A percentile compares a stretch with the other conserved stretches of the same genome.
Conservation (phyloP, 2,329 filamentous ascomycete genomes). For the Fusarium stilboides region DNA sequence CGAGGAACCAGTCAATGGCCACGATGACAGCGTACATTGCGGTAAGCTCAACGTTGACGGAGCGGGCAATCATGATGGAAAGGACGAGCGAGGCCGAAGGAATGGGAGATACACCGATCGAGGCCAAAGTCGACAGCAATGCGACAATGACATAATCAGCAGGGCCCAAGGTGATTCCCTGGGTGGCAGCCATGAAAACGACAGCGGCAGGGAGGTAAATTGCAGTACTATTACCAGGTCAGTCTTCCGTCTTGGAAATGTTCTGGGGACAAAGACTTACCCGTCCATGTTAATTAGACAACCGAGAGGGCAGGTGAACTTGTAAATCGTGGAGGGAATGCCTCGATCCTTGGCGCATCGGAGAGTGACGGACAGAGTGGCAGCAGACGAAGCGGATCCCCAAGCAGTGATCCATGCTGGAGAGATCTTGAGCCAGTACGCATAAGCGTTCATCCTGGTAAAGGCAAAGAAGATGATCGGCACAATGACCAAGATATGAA, state of each 20-base stretch:
- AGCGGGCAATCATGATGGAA: slow-evolving; percentile 65
- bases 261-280: slow-evolving; percentile 30
- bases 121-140: slow-evolving; percentile 65
- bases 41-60: slow-evolving; percentile 61
- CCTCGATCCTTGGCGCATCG: slow-evolving; percentile 57
- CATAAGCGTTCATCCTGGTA: slow-evolving; percentile 63
- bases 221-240: slow-evolving; percentile 57
- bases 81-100: slow-evolving; percentile 67
- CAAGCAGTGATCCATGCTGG: slow-evolving; percentile 69
- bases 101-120: slow-evolving; percentile 69
- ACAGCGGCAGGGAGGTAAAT: slow-evolving; percentile 70
- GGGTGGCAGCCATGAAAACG: slow-evolving; percentile 67
- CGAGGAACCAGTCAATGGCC: slow-evolving; percentile 70
- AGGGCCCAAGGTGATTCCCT: slow-evolving; percentile 60
- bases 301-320: slow-evolving; percentile 65
- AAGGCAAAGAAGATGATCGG: slow-evolving; percentile 61
- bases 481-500: slow-evolving; percentile 64
- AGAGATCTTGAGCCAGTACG: slow-evolving; percentile 63
- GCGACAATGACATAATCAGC: slow-evolving; percentile 65
- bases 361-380: slow-evolving; percentile 66
- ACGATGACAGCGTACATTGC: slow-evolving; percentile 68
- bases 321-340: slow-evolving; percentile 60
- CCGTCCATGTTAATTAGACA: slow-evolving; percentile 68
- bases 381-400: slow-evolving; percentile 68
- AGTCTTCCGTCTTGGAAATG: background rate